Base-by-base conservation (phyloP, 2,329 filamentous ascomycete species). In the Pyrenophora tritici-repentis region DNA sequence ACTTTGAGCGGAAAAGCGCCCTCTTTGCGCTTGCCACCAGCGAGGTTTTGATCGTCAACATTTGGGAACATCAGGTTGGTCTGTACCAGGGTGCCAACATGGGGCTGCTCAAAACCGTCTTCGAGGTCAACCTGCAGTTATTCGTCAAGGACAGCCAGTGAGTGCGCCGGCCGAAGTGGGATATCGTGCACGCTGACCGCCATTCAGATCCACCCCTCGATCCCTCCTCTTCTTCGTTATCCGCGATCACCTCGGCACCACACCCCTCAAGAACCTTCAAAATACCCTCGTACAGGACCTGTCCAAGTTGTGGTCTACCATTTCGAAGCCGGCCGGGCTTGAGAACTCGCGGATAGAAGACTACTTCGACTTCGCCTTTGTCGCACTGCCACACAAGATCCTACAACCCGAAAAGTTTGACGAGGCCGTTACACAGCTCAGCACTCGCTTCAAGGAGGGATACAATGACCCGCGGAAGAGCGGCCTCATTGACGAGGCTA, bases 11-110 rank as follows among this genome's bases (percentile, higher is more conserved):
- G 69, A 99, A 99, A 80, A 97, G 92, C 74, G 94, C 94, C 18
- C 83, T 99, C 16, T 99, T 99, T 76, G 94, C 94, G 43, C 83
- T 99, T 67, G 94, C 94, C 42, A 99, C 94, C 14, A 97, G 93
- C 73, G 94, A 99, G 78, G 93, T 99, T 44, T 82, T 99, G 64
- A 95, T 99, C 70, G 89, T 99, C 75, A 99, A 99, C 73, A 96
- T 99, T 62, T 99, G 94, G 94, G 94, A 99, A 76, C 93, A 97
- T 75, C 94, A 99, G 76, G 94, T 99, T 56, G 94, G 94, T 40
- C 76, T 99, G 73, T 99, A 99, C 73, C 93, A 99, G 77, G 94
- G 94, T 50, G 94, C 94, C 65, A 99, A 99, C 75, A 99, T 99
- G 94, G 94, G 94, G 7, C 77, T 99, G 66, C 80, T 99, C 67